Evolutionary conservation across 768 basidiomycete species (phyloP), one percentile per base, ranked within the genome.

Genomic region (Russula sp.): DNA sequence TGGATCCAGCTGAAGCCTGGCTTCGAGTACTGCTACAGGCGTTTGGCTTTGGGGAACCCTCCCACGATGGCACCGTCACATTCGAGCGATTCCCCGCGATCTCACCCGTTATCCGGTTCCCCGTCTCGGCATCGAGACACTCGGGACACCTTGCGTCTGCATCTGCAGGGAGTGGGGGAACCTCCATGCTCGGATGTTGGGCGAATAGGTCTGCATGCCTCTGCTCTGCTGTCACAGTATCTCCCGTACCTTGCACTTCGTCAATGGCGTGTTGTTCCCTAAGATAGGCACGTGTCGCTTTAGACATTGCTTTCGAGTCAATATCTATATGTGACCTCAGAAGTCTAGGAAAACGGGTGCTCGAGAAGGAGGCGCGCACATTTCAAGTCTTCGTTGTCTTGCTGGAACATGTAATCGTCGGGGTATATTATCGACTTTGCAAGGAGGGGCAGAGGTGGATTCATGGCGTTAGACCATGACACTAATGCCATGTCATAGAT

Each of bases 401-500:
- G 67, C 58, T 72, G 69, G 71, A 81, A 77, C 36, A 71, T 75
- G 73, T 79, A 85, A 34, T 61, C 67, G 52, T 64, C 69, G 45
- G 72, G 71, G 51, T 42, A 65, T 54, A 71, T 71, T 16, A 72
- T 75, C 25, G 72, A 73, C 34, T 66, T 65, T n/a, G 64, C 45
- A 46, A 77, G 68, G 32, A 78, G 70, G 16, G 82, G 81, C 25
- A 81, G 67, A 9, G 75, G 74, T 11, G 83, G 81, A 39, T 74
- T 64, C 66, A 83, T 73, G 32, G 73, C 69, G 47, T 79, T 78
- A 65, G 73, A 76, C 83, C 84, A 87, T 48, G 81, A 81, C 57
- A 86, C 75, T 52, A 88, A 78, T 14, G 83, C 82, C 72, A 81
- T 81, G 71, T 88, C 87, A 72, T 87, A 87, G 65, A 88, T 76